phyloP scores from a whole-genome alignment of 2,329 filamentous ascomycete species.

The Botryosphaeria dothidea region DNA sequence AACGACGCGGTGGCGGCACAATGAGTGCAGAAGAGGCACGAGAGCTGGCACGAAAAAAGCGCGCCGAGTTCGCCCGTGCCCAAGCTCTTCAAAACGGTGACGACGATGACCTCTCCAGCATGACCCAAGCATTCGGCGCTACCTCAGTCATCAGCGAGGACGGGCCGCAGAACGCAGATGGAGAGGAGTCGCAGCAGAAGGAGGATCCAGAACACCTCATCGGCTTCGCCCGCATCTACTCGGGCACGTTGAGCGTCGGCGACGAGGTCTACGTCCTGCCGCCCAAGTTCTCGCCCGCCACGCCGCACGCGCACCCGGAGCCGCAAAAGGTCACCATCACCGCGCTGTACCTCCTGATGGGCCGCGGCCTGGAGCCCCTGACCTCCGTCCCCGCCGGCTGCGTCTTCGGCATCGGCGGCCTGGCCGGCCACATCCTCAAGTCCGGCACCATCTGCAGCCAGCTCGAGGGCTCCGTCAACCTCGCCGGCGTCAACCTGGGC shows the following conservation, averaged over 20 bases:
- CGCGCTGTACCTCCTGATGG: slow-evolving; percentile 94
- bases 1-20: slow-evolving; percentile 62
- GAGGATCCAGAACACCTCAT: slow-evolving; percentile 84
- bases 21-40: slow-evolving; percentile 88
- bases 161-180: slow-evolving; percentile 43
- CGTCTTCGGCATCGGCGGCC: slow-evolving; percentile 89
- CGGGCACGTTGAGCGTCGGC: slow-evolving; percentile 83
- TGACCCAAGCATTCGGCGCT: slow-evolving; percentile 63
- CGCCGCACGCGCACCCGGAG: slow-evolving; percentile 69
- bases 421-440: slow-evolving; percentile 93
- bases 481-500: slow-evolving; percentile 79
- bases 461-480: slow-evolving; percentile 81
- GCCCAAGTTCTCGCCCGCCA: slow-evolving; percentile 85
- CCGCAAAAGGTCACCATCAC: slow-evolving; percentile 83
- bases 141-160: slow-evolving; percentile 58
- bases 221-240: slow-evolving; percentile 92
- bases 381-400: slow-evolving; percentile 87
- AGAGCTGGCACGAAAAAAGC: slow-evolving; percentile 83
- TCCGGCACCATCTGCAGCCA: slow-evolving; percentile 91
- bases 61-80: slow-evolving; percentile 81
- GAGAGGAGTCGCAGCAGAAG: slow-evolving; percentile 38
- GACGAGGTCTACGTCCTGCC: slow-evolving; percentile 89
- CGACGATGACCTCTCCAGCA: slow-evolving; percentile 38
- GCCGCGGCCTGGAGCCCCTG: slow-evolving; percentile 79
- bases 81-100: slow-evolving; percentile 62